Evolutionary conservation across 768 basidiomycete genomes (phyloP), one percentile per base, ranked within the genome.

Genomic region (Termitomyces sp.): DNA sequence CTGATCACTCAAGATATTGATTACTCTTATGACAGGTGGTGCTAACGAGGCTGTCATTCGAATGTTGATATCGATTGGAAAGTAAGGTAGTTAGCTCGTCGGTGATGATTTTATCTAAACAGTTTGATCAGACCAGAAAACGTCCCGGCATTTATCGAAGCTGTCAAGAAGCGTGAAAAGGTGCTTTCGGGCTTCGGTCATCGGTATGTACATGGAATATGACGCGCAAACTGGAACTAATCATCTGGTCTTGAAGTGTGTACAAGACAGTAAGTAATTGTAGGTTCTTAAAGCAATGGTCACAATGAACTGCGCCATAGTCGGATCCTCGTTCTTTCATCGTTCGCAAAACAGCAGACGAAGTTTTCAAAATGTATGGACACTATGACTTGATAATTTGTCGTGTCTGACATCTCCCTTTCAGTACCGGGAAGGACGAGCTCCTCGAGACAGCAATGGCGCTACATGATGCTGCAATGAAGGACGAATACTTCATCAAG

Each of bases 31-130:
- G 30, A 55, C 68, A 82, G 91, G 92, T 62, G 93, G 93, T 52
- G 94, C 93, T 3, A 94, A 94, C 64, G 93, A 96, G 71, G 93
- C 94, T 5, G 94, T 96, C 60, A 93, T 96, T 67, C 86, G 95
- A 14, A 96, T 96, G 95, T 77, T 96, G 42, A 81, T 93, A 43
- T 86, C 90, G 1, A 94, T 96, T 61, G 93, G 92, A 65, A 85
- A 84, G 84, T 90, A 65, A 66, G 84, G 69, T 22, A 6, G 34
- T n/a, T 27, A 6, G 20, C 34, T 37, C 4, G 24, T 16, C 22
- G 32, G 18, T 20, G 3, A 36, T 37, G 27, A 34, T 14, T 22
- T 26, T 45, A 44, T 24, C 6, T 44, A 47, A 45, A 45, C 39
- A 30, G 10, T 18, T 34, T 50, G n/a, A 33, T 50, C 6, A 61